phyloP scores from a whole-genome alignment of 202 grass and related monocot genomes.

The Sporobolus alterniflorus region DNA sequence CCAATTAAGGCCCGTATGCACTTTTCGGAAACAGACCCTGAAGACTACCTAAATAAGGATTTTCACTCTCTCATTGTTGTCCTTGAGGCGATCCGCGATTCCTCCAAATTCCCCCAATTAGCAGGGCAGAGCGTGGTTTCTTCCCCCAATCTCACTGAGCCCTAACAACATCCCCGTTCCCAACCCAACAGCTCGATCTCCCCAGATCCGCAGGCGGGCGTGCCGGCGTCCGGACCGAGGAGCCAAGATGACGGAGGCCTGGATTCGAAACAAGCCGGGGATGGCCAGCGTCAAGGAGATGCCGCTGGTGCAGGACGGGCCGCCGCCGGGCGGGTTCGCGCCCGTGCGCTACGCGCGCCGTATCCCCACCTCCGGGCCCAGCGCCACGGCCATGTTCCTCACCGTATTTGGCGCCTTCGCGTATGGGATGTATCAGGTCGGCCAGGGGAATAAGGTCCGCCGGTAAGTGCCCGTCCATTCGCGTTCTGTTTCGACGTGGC shows the following conservation, averaged over 20 bases:
- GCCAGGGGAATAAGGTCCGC: constrained; percentile 93
- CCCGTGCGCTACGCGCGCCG: constrained; percentile 94
- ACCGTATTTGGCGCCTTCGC: constrained; percentile 78
- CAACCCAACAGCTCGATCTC: constrained; percentile 2
- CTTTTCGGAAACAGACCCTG: too few species aligned
- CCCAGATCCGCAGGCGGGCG: constrained; percentile 23
- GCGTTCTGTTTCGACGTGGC: background rate
- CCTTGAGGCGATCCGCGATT: background rate
- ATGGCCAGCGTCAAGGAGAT: constrained; percentile 98
- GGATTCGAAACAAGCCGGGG: constrained; percentile 92
- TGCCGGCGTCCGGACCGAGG: constrained; percentile 11
- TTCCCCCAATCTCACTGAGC: constrained; percentile 14
- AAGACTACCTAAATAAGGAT: too few species aligned
- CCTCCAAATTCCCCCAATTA: background rate
- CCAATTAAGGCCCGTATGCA: too few species aligned
- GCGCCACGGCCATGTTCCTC: constrained; percentile 83
- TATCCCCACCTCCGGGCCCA: constrained; percentile 84
- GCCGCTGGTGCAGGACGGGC: constrained; percentile 95
- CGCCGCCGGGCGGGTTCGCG: constrained; percentile 89
- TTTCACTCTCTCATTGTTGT: too few species aligned
- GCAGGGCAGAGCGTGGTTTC: constrained; percentile 3
- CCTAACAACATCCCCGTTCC: constrained; percentile 25
- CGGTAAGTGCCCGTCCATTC: constrained; percentile 47
- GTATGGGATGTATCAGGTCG: constrained; percentile 99
- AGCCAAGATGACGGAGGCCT: constrained; percentile 85